Evolutionary conservation across 768 basidiomycete species (phyloP), one percentile per base, ranked within the genome.

Genomic region (Suillus subluteus): DNA sequence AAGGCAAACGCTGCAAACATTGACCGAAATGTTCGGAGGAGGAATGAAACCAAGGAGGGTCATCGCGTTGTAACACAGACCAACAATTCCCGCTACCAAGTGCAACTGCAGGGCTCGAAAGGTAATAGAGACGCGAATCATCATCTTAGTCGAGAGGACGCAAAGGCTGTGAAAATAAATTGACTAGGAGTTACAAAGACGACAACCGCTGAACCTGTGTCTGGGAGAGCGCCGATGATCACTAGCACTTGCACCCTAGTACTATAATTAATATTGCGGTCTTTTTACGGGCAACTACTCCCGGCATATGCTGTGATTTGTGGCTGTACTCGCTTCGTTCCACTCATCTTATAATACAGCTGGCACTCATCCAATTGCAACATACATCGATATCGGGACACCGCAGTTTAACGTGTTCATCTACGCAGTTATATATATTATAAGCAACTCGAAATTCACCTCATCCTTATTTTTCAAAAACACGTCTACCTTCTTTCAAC

Each of bases 401-500:
- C 58, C 12, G 40, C 6, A 41, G 26, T 41, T 26, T 59, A 16
- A 23, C 38, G 23, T 13, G 21, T 26, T 38, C 16, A 40, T 18
- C 18, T 11, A 26, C 38, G 5, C 40, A 41, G 3, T 26, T 30
- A 59, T 41, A 54, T 52, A 30, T 55, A 30, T 16, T 32, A 30
- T 16, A 41, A 30, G 9, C 16, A 30, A 18, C 16, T 26, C 7
- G 13, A 23, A 26, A 16, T 18, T 41, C 23, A 59, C 16, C 23
- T 26, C 9, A 59, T 23, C 38, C 18, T 59, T 40, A 56, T 35
- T 37, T 56, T 56, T 56, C 3, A 35, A 37, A 56, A 5, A 1
- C 58, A 26, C 58, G 1, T 13, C 35, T 15, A 40, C 9, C 65
- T 70, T 71, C 67, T 75, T 70, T 66, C 62, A 66, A 70, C 78